A percentile compares a stretch with the other conserved stretches of the same genome.
Evolutionary conservation across 306 rosid genomes (phyloP).

Genomic region (Comarum palustre): DNA sequence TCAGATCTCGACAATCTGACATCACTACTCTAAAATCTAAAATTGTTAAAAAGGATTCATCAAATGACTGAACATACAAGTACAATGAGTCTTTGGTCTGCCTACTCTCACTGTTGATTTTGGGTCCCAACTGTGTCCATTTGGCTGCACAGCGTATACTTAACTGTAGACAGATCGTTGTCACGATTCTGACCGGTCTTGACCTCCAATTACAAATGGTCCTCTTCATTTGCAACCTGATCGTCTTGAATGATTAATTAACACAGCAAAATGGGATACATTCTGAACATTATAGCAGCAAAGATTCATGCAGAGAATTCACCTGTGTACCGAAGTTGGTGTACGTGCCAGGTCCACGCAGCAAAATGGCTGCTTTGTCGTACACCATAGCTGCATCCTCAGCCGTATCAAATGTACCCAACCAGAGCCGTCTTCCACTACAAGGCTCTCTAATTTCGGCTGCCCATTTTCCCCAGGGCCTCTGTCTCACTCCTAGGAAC

Average conservation of each 20-base stretch:
- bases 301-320: constrained; percentile 12
- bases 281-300: constrained; percentile 10
- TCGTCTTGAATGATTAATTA: constrained; percentile 12
- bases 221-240: constrained; percentile 53
- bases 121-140: constrained; percentile 58
- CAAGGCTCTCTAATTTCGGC: constrained; percentile 16
- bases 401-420: constrained; percentile 49
- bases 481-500: constrained; percentile 14
- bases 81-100: constrained; percentile 54
- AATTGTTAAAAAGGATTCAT: constrained; percentile 15
- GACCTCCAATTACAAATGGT: constrained; percentile 55
- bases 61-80: constrained; percentile 46
- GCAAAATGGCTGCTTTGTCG: constrained; percentile 46
- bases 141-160: constrained; percentile 45
- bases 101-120: constrained; percentile 49
- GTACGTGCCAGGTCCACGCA: constrained; percentile 43
- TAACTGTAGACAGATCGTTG: constrained; percentile 21
- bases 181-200: constrained; percentile 25
- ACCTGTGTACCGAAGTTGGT: constrained; percentile 33
- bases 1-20: constrained; percentile 9
- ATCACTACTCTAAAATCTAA: constrained; percentile 13
- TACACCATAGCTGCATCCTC: constrained; percentile 53
- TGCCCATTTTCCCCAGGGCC: constrained; percentile 17
- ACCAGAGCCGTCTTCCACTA: constrained; percentile 29
- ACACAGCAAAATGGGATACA: background rate